A percentile compares a stretch with the other conserved stretches of the same genome.
Evolutionary conservation across 768 basidiomycete genomes (phyloP).

Genomic region (Russula sp.): DNA sequence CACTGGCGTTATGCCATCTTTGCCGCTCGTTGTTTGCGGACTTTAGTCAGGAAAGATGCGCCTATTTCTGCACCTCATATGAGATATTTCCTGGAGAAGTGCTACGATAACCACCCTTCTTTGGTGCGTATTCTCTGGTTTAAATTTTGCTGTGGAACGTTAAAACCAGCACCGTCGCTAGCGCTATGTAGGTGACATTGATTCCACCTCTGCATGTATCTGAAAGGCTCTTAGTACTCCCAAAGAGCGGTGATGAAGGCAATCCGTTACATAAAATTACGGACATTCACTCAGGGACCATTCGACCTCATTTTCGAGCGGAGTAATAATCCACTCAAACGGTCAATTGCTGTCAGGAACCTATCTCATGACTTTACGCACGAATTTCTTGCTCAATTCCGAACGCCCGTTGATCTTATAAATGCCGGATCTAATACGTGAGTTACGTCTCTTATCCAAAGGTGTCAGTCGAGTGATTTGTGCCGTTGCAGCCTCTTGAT

Average conservation of each 20-base stretch:
- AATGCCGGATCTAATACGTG: slow-evolving; percentile 45
- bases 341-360: slow-evolving; percentile 45
- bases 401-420: slow-evolving; percentile 44
- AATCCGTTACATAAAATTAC: slow-evolving; percentile 74
- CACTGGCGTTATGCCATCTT: slow-evolving; percentile 81
- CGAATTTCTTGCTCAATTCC: slow-evolving; percentile 56
- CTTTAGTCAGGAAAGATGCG: slow-evolving; percentile 63
- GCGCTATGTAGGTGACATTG: slow-evolving; percentile 53
- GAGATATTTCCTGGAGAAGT: slow-evolving; percentile 56
- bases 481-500: slow-evolving; percentile 44
- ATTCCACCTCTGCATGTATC: neutral
- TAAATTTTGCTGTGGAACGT: slow-evolving; percentile 1
- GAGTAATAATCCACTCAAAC: slow-evolving; percentile 65
- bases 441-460: slow-evolving; percentile 33
- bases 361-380: slow-evolving; percentile 53
- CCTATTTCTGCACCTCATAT: slow-evolving; percentile 50
- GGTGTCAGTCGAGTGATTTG: slow-evolving; percentile 7
- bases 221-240: slow-evolving; percentile 48
- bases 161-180: slow-evolving; percentile 32
- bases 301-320: slow-evolving; percentile 59
- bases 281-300: slow-evolving; percentile 58
- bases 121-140: slow-evolving; percentile 48
- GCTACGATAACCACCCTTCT: slow-evolving; percentile 60
- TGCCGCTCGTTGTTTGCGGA: slow-evolving; percentile 63
- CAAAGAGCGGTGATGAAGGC: slow-evolving; percentile 76